Conservation (phyloP, 352 stramenopile species). For the Phytophthora brassicae region DNA sequence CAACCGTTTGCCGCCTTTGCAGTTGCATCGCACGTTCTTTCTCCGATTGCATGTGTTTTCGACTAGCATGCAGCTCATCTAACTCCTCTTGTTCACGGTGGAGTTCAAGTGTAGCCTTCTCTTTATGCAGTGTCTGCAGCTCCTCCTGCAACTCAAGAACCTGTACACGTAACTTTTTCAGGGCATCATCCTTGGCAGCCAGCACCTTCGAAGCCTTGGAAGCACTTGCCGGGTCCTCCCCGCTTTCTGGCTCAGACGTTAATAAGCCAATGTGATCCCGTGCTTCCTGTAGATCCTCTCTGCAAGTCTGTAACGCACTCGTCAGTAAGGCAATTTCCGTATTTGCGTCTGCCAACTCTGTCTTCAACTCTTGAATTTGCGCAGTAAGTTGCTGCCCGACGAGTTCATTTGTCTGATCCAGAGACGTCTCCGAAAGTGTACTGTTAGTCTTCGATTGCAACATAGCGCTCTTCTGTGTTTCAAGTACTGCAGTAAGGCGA, state of each 20-base stretch:
- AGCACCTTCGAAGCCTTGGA: slow-evolving; percentile 16
- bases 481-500: slow-evolving; percentile 14
- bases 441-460: neutral
- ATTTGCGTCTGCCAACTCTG: slow-evolving; percentile 27
- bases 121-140: slow-evolving; percentile 27
- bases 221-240: slow-evolving; percentile 12
- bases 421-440: neutral
- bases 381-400: slow-evolving; percentile 3
- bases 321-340: slow-evolving; percentile 29
- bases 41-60: slow-evolving; percentile 40
- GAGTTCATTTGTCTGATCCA: neutral
- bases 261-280: slow-evolving; percentile 17
- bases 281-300: slow-evolving; percentile 25
- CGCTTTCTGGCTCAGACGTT: slow-evolving; percentile 22
- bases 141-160: slow-evolving; percentile 35
- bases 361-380: slow-evolving; percentile 18
- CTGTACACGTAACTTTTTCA: slow-evolving; percentile 34
- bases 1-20: slow-evolving; percentile 44
- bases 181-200: slow-evolving; percentile 24
- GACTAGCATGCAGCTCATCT: slow-evolving; percentile 30
- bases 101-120: slow-evolving; percentile 34
- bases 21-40: slow-evolving; percentile 37
- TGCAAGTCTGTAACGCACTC: slow-evolving; percentile 21
- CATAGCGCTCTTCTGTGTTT: neutral
- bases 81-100: slow-evolving; percentile 35